A percentile compares a stretch with the other conserved stretches of the same genome.
These are phyloP conservation scores for Isabelozyma rhagii DNA, from an alignment of 805 yeast genomes.

Conservation along the genomic window DNA sequence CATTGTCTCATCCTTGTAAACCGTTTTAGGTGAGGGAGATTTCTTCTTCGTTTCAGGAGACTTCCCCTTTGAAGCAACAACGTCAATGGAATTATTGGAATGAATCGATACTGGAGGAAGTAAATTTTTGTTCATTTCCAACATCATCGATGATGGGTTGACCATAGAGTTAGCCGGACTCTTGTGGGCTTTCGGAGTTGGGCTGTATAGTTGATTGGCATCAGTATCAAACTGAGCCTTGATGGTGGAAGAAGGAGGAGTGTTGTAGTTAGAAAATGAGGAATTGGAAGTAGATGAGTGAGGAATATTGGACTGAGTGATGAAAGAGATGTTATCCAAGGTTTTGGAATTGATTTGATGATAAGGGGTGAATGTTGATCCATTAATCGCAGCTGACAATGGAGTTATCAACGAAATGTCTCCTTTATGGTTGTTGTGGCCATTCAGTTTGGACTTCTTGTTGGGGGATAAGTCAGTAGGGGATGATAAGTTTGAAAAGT, in stretches of 20 bases:
- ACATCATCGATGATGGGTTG: slow-evolving; percentile 5
- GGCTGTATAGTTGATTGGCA: not conserved
- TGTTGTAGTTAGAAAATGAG: slow-evolving; percentile 8
- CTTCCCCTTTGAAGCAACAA: not conserved
- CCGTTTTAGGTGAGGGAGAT: not conserved
- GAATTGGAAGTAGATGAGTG: slow-evolving; percentile 21
- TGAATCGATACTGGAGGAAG: slow-evolving; percentile 9
- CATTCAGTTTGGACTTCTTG: not conserved
- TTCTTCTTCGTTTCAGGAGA: not conserved
- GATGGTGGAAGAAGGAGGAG: slow-evolving; percentile 17
- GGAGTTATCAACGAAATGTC: slow-evolving; percentile 15
- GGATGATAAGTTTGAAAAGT: slow-evolving; percentile 6
- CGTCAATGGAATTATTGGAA: not conserved
- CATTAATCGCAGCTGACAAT: slow-evolving; percentile 11
- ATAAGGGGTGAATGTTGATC: slow-evolving; percentile 14
- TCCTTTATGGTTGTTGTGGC: not conserved
- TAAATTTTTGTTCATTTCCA: slow-evolving; percentile 7
- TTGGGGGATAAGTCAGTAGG: slow-evolving; percentile 4
- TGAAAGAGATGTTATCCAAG: slow-evolving; percentile 30
- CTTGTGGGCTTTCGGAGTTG: not conserved
- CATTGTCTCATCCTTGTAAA: not conserved
- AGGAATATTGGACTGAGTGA: slow-evolving; percentile 29
- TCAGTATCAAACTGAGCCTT: slow-evolving; percentile 3
- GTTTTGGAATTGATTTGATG: slow-evolving; percentile 28
- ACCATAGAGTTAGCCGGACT: slow-evolving; percentile 3